Conservation (phyloP, 208 protist genomes). For the Trypanosoma grayi region DNA sequence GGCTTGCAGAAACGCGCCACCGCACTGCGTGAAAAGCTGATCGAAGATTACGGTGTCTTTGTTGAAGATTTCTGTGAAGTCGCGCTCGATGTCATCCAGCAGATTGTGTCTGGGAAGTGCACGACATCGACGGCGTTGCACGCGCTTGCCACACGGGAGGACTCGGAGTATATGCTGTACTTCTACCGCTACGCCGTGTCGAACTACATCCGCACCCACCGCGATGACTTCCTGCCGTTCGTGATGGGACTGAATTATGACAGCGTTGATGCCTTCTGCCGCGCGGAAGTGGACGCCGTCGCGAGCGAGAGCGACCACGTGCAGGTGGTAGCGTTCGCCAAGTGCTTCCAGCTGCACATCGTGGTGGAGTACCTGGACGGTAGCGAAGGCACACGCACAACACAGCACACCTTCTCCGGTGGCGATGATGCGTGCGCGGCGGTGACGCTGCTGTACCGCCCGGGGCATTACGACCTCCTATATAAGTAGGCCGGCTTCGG, state of each 20-base stretch:
- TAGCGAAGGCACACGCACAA: conserved; percentile 29
- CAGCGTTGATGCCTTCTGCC: conserved; percentile 62
- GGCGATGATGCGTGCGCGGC: background rate
- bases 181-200: conserved; percentile 77
- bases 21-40: conserved; percentile 25
- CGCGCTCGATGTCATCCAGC: conserved; percentile 28
- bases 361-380: conserved; percentile 63
- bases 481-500: conserved; percentile 15
- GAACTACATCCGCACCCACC: conserved; percentile 53
- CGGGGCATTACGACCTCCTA: conserved; percentile 82
- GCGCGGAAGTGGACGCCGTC: conserved; percentile 70
- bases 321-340: conserved; percentile 72
- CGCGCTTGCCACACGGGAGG: conserved; percentile 27
- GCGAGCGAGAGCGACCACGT: conserved; percentile 79
- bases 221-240: conserved; percentile 71
- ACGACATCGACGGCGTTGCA: conserved; percentile 22
- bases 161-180: conserved; percentile 56
- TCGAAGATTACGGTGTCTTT: conserved; percentile 58
- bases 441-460: conserved; percentile 59
- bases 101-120: conserved; percentile 29
- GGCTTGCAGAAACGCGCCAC: conserved; percentile 21
- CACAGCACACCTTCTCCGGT: conserved; percentile 22
- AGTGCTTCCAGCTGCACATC: conserved; percentile 45
- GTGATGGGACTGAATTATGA: conserved; percentile 62
- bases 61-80: conserved; percentile 73